Conservation (phyloP, 257 asterid species). For the Petrea volubilis region DNA sequence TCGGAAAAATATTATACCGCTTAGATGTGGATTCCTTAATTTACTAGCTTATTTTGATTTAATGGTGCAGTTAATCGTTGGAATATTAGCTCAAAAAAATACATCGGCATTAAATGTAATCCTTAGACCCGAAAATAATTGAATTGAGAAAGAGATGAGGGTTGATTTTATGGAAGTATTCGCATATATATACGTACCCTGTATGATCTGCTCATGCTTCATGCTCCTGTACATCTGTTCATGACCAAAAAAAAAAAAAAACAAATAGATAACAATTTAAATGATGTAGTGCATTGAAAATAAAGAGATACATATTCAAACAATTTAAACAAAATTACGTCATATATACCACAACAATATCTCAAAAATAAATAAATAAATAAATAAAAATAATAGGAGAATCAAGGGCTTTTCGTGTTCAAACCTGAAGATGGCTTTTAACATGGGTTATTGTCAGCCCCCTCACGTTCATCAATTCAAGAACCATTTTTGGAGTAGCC, state of each 20-base stretch:
- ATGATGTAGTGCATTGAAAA: background rate
- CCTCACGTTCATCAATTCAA: conserved; percentile 74
- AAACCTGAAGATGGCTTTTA: conserved; percentile 91
- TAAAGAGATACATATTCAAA: background rate
- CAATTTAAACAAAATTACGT: background rate
- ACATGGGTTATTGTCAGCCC: conserved; percentile 75
- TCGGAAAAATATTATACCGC: background rate
- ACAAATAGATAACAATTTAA: conserved; percentile 8
- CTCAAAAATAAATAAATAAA: background rate
- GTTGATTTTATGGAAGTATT: background rate
- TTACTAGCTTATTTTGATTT: background rate
- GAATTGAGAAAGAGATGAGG: background rate
- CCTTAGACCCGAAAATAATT: background rate
- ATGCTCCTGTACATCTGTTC: conserved; percentile 81
- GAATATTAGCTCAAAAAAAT: background rate
- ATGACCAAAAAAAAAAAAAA: background rate
- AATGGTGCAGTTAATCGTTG: background rate
- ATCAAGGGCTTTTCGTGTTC: conserved; percentile 21
- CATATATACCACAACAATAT: background rate
- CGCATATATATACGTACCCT: conserved; percentile 41
- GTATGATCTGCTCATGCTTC: conserved; percentile 60
- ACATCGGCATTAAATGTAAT: background rate
- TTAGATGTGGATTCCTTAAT: background rate
- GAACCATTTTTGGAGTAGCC: conserved; percentile 85
- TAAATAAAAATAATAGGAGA: background rate